Evolutionary conservation across 2,329 filamentous ascomycete species (phyloP).

Genomic region (Grosmannia penicillata): DNA sequence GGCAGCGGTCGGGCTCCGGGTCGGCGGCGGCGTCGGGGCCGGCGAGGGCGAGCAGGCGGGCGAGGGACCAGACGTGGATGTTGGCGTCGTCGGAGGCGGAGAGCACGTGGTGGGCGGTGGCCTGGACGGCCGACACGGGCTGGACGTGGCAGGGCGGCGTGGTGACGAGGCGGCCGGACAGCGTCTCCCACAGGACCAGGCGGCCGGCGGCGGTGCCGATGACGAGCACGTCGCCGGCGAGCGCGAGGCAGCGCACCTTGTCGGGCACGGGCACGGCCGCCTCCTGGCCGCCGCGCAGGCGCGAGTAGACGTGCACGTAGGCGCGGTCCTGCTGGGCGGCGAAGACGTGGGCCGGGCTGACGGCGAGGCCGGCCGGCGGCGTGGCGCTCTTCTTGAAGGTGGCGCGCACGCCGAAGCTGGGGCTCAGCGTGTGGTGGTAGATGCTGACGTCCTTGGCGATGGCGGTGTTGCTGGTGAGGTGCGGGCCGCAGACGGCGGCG

Average conservation of each 20-base stretch:
- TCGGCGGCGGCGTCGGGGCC: constrained; percentile 16
- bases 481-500: constrained; percentile 41
- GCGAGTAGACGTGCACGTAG: constrained; percentile 82
- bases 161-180: constrained; percentile 60
- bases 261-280: constrained; percentile 79
- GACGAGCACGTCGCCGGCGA: constrained; percentile 59
- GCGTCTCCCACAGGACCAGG: constrained; percentile 81
- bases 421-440: constrained; percentile 70
- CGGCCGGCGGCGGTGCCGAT: constrained; percentile 76
- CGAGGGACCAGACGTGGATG: constrained; percentile 80
- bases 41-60: constrained; percentile 48
- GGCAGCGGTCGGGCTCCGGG: constrained; percentile 58
- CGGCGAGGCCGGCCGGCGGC: constrained; percentile 62
- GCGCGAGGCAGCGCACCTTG: constrained; percentile 61
- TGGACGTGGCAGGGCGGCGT: constrained; percentile 70
- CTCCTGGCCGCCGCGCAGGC: constrained; percentile 74
- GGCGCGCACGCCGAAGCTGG: constrained; percentile 56
- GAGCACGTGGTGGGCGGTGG: constrained; percentile 57
- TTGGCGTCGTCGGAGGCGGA: constrained; percentile 78
- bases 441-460: constrained; percentile 71
- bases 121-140: constrained; percentile 59
- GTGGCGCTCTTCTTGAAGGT: constrained; percentile 87
- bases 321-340: constrained; percentile 85
- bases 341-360: constrained; percentile 73
- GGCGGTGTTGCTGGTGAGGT: constrained; percentile 44